A percentile compares a stretch with the other conserved stretches of the same genome.
Evolutionary conservation across 1,284 basidiomycete species (phyloP).

Genomic region (Chondrostereum purpureum): DNA sequence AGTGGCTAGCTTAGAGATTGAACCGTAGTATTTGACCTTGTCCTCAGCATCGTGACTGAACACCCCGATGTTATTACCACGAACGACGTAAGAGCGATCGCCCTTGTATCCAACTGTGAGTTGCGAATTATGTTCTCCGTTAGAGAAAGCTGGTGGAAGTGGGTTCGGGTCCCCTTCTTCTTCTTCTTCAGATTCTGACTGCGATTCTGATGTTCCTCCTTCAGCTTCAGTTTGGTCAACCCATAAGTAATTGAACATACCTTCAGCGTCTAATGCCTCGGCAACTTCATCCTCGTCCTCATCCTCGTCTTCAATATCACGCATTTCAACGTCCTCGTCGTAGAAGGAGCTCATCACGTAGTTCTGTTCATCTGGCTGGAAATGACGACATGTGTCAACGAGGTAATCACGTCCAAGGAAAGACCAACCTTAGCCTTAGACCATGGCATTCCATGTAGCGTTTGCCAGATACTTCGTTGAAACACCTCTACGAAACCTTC

Average conservation of each 20-base stretch:
- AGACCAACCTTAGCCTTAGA: constrained; percentile 74
- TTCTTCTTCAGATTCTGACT: constrained; percentile 55
- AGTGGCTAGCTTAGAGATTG: constrained; percentile 81
- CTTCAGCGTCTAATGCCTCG: constrained; percentile 54
- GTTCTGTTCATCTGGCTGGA: constrained; percentile 63
- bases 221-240: constrained; percentile 5
- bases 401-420: too few species aligned
- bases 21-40: constrained; percentile 82
- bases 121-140: constrained; percentile 78
- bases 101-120: constrained; percentile 95
- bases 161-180: constrained; percentile 48
- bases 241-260: constrained; percentile 20
- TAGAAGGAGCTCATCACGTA: constrained; percentile 64
- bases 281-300: constrained; percentile 71
- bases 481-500: constrained; percentile 62
- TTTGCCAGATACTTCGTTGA: constrained; percentile 78
- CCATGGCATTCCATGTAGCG: constrained; percentile 71
- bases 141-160: constrained; percentile 31
- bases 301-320: constrained; percentile 64
- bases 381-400: too few species aligned
- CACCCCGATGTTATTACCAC: constrained; percentile 96
- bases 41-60: constrained; percentile 81
- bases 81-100: constrained; percentile 91
- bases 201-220: constrained; percentile 16
- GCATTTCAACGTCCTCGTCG: constrained; percentile 82